Base-by-base conservation (phyloP, 2,329 filamentous ascomycete genomes). In the Cordyceps tenuipes region DNA sequence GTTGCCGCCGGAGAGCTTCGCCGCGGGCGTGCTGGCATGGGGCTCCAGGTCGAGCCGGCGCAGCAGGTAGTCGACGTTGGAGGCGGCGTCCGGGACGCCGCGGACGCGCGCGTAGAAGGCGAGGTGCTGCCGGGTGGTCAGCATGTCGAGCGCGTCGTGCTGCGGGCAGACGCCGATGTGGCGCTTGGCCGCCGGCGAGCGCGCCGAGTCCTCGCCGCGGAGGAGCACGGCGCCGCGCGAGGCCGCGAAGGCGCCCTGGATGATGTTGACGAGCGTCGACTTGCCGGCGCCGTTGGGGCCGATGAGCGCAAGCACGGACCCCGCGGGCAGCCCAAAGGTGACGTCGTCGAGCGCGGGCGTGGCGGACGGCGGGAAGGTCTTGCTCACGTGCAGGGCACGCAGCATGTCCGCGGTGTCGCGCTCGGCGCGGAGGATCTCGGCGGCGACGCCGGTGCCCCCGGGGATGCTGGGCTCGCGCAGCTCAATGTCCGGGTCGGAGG, bases 261-360 rank as follows among this genome's bases (percentile, higher is more conserved):
- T 90, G 52, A 95, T 76, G 9, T 85, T 89, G 67, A 95, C 93
- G 0, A 88, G 91, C 0, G 90, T 94, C 0, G 86, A 89, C 68
- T 96, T 96, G 56, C 91, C 91, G 1, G 91, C 91, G 12, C 90
- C 90, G 68, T 95, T 95, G 6, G 90, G 90, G 0, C 91, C 91
- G 2, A 96, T 80, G 0, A 96, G 78, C 0, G 90, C 90, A 70
- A 93, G 93, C 0, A 93, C 87, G 69, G 94, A 86, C 57, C 88
- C 85, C 59, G 81, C 81, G 9, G 82, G 80, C 9, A 95, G 85
- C 19, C 87, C 86, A 65, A 96, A 93, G 0, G 87, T 88, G 26
- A 92, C 82, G 67, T 95, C 87, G 64, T 93, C 85, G 9, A 95
- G 89, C 3, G 89, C 90, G n/a, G n/a, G n/a, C 3, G 84, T 81